Evolutionary conservation across 371 early-diverging fungal genomes (phyloP), one percentile per base, ranked within the genome.

Genomic region (Umbelopsis sp.): DNA sequence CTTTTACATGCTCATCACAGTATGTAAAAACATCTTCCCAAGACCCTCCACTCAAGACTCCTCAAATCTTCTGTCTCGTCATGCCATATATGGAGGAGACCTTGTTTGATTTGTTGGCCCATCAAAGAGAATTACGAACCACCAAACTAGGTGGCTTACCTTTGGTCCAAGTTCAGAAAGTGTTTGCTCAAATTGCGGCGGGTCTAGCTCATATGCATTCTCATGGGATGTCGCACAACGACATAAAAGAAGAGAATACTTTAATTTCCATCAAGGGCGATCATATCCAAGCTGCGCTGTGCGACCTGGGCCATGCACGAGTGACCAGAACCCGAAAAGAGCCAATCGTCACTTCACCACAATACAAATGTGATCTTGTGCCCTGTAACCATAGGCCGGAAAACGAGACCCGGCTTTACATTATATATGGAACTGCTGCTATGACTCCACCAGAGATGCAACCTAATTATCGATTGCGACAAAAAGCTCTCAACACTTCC

Each of bases 391-490:
- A 57, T 57, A 57, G 5, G 35, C 16, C 66, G 29, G 48, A 65
- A 25, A 38, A n/a, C 32, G 44, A 51, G 7, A 65, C 44, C 3
- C 50, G 51, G 9, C 66, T 51, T 11, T 65, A 65, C 48, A 51
- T 51, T 37, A 48, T 65, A 37, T 65, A 65, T 50, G 66, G 66
- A 32, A 65, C 66, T 6, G 51, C 66, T n/a, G 66, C 51, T 6
- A 65, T 65, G 66, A 65, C 66, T 51, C 66, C 66, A 24, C 66
- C 66, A 10, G 66, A 65, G 50, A 65, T 65, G 66, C 66, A 65
- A 32, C 66, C 48, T 14, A 65, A 65, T 48, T 48, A 50, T 32
- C 48, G 66, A 14, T 51, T 65, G 10, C 51, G 46, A 12, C 66
- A 48, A 50, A 37, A 57, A 57, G 29, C 18, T 18, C 57, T 57